A percentile compares a stretch with the other conserved stretches of the same genome.
phyloP scores from a whole-genome alignment of 305 asterid species.

The Fraxinus albicans region DNA sequence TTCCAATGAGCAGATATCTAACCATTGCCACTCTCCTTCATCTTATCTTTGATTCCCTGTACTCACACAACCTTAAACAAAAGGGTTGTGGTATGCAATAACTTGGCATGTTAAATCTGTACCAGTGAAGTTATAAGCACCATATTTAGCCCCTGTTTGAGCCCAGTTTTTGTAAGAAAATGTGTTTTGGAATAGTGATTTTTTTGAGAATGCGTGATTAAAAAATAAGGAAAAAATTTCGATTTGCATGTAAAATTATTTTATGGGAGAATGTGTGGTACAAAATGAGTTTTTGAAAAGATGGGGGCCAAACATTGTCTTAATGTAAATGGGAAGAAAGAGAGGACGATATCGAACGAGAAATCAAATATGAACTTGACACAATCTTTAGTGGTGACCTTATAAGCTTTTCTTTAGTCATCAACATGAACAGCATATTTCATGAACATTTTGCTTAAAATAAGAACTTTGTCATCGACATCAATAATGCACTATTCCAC shows the following conservation, averaged over 20 bases:
- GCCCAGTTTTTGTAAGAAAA: background rate
- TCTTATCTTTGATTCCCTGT: background rate
- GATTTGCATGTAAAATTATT: background rate
- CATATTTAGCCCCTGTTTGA: background rate
- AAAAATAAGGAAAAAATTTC: background rate
- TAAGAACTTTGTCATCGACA: background rate
- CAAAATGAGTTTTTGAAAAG: background rate
- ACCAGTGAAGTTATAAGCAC: background rate
- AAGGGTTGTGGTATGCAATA: background rate
- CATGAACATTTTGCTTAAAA: background rate
- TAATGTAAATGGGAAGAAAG: background rate
- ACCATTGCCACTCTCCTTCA: background rate
- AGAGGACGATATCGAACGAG: background rate
- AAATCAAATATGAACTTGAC: background rate
- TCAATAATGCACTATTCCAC: background rate
- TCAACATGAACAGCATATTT: background rate
- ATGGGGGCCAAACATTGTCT: background rate
- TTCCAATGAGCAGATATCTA: background rate
- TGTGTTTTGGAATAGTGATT: background rate
- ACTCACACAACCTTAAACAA: background rate
- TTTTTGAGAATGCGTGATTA: background rate
- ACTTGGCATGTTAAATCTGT: background rate
- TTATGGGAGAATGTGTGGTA: background rate
- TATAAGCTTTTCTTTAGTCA: background rate
- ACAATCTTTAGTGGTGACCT: background rate